Evolutionary conservation across 306 rosid genomes (phyloP), one percentile per base, ranked within the genome.

Genomic region (Inga laurina): DNA sequence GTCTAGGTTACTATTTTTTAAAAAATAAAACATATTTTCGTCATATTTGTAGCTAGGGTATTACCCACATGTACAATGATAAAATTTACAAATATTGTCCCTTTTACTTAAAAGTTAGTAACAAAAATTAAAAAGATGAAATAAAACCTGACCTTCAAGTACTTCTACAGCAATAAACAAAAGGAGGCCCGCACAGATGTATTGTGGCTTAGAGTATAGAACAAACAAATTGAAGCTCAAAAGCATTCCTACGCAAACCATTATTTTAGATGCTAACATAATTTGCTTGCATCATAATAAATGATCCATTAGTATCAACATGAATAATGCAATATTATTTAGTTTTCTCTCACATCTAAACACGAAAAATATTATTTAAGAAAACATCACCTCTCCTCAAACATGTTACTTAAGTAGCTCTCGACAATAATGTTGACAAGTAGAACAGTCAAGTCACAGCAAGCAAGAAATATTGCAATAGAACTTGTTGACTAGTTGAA

Each of bases 91-190:
- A 21, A 21, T 56, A 7, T 21, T 7, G 4, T 56, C 62, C 10
- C 1, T 56, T 56, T 56, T 56, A 24, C 19, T 21, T 18, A 18
- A 21, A 19, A 56, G 24, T 21, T 22, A 57, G 30, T 21, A 9
- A 57, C 24, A 8, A 2, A 59, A 22, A 9, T 22, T 27, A 27
- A 27, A 27, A 27, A 27, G 30, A 27, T 27, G 22, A 57, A 8
- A 22, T 59, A 22, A 57, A 74, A 66, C 71, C 91, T 84, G 85
- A 94, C 99, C 99, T 91, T 96, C 99, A 21, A 96, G 98, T 79
- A 96, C 99, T 90, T 96, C 99, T 9, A 98, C 99, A 37, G 97
- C 89, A 85, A 96, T 98, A 86, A 96, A 94, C 91, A 92, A 30
- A 83, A 96, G 85, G 72, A 96, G 97, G 81, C 98, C 99, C 4